phyloP scores from a whole-genome alignment of 2,329 filamentous ascomycete genomes.

The Ophiocordyceps robertsii region DNA sequence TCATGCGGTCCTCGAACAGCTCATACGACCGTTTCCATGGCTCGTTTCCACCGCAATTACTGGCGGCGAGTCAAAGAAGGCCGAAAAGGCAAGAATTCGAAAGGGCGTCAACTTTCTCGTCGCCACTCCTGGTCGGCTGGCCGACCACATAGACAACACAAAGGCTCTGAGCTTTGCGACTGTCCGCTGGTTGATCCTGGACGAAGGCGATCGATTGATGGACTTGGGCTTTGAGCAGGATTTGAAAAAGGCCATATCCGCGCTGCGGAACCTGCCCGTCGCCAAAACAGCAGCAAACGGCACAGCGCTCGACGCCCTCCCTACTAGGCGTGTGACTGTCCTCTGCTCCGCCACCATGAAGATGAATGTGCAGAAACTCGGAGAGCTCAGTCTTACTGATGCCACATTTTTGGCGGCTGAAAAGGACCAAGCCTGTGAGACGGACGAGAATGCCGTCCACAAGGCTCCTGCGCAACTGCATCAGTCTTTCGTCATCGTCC shows the following conservation, averaged over 20 bases:
- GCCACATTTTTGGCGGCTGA: constrained; percentile 71
- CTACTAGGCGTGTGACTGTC: constrained; percentile 68
- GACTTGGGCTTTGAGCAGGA: constrained; percentile 95
- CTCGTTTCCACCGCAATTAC: constrained; percentile 79
- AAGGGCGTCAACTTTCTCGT: constrained; percentile 95
- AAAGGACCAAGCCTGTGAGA: constrained; percentile 32
- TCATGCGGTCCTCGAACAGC: constrained; percentile 67
- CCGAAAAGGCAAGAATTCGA: constrained; percentile 83
- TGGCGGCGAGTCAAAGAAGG: constrained; percentile 55
- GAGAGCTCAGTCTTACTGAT: constrained; percentile 89
- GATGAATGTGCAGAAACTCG: constrained; percentile 87
- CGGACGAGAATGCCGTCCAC: constrained; percentile 46
- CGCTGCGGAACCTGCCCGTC: constrained; percentile 53
- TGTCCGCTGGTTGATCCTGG: constrained; percentile 85
- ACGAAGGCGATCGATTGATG: constrained; percentile 97
- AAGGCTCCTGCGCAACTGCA: constrained; percentile 80
- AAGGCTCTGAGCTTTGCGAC: constrained; percentile 77
- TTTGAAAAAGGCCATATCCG: constrained; percentile 71
- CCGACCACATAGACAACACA: constrained; percentile 87
- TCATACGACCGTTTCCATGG: constrained; percentile 85
- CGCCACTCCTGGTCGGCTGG: constrained; percentile 81
- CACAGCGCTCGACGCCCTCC: constrained; percentile 47
- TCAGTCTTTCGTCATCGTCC: constrained; percentile 77
- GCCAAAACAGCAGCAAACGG: constrained; percentile 46
- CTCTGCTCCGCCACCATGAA: constrained; percentile 97